Evolutionary conservation across 2,329 filamentous ascomycete species (phyloP), one percentile per base, ranked within the genome.

Genomic region (Trichoderma guizhouense): DNA sequence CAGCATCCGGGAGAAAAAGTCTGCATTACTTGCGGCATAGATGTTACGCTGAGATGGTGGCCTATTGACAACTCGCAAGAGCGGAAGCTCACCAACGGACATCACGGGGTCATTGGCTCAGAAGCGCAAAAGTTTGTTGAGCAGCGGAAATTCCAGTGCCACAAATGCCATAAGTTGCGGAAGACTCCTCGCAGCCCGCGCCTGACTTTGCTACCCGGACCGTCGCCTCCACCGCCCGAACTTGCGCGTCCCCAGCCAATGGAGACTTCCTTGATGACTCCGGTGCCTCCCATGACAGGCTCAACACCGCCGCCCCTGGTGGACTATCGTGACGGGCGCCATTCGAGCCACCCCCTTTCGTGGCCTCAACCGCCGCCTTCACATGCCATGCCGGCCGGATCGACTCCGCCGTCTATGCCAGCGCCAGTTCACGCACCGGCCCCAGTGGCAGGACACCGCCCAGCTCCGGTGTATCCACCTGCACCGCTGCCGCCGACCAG

Each of bases 1-100:
- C 75, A 72, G 47, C 82, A 85, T 36, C 81, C 81, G 3, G 83
- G 83, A 6, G 84, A 86, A 57, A 90, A 87, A 78, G 83, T 87
- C 21, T 92, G 90, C 81, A 85, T 89, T 61, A 90, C 88, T 7
- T 92, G 90, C 76, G 87, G 87, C 43, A 86, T 92, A 71, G 91
- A 94, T 77, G 87, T 91, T 65, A 94, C 91, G 76, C 92, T 92
- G 5, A 91, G 88, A 77, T 94, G 92, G 92, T 92, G 91, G 86
- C 83, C 87, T 3, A 86, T 88, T 69, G 84, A 88, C 75, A 82
- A 85, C 74, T 79, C 79, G 0, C 85, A 88, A 74, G 86, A 87
- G 76, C 87, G 82, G 65, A 84, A 83, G 74, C 82, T 87, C 57
- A 85, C 80, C 60, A 89, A 87, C 75, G 88, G 85, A 7, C 84